Base-by-base conservation (phyloP, 2,329 filamentous ascomycete genomes). In the Dothideomycetes sp. region DNA sequence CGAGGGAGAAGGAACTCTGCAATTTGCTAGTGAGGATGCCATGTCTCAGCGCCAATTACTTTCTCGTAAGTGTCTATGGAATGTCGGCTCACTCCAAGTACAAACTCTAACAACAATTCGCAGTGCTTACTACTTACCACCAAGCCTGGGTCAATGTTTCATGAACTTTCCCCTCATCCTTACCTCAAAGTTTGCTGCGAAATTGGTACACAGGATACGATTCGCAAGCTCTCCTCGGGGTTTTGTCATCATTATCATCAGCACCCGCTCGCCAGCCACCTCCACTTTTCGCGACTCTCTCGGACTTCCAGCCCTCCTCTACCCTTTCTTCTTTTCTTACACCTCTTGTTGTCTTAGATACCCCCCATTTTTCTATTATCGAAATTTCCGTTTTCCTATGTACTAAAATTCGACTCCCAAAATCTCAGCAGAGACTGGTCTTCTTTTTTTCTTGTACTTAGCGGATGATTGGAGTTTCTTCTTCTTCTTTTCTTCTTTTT, bases 1-100 rank as follows among this genome's bases (percentile, higher is more conserved):
- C 17, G 74, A 80, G 49, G 46, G 45, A 9, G 37, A 33, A 15
- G 76, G 71, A 25, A 74, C 73, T 7, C 61, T 82, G 38, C 78
- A 82, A 55, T 76, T 73, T 53, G 77, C 78, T 28, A 76, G 73
- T 51, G 72, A 76, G 54, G 74, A 74, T 42, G 62, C 64, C 43
- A 63, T 68, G 50, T 69, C 69, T 32, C 73, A 76, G 54, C 59
- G 61, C 24, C 64, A 68, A 49, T 64, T 71, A 36, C 57, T 76
- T 36, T 64, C 64, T 46, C 63, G 70, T 73, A 61, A 64, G 66
- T 44, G 5, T 15, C 8, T 17, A n/a, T n/a, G n/a, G 29, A 12
- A 31, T 8, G 13, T 12, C 15, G 7, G 29, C 29, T 31, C 7
- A 31, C 11, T 17, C 8, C 29, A 7, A n/a, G n/a, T n/a, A n/a